Evolutionary conservation across 768 basidiomycete genomes (phyloP).

Genomic region (Hebeloma cylindrosporum): DNA sequence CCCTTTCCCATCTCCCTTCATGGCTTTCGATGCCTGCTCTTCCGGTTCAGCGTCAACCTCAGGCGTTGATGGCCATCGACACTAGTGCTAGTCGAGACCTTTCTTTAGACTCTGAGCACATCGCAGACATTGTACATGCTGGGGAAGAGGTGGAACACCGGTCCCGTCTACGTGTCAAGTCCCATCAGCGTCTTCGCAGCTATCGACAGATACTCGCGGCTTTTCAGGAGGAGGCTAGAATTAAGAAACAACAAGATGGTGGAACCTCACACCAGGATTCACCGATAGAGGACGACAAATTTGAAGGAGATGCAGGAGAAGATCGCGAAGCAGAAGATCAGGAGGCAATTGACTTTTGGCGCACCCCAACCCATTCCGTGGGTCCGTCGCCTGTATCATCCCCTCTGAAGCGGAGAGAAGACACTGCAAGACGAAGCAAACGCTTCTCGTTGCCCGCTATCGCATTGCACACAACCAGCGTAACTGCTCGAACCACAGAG

Average conservation of each 20-base stretch:
- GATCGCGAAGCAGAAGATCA: conserved; percentile 20
- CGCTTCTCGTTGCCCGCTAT: conserved; percentile 79
- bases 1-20: conserved; percentile 51
- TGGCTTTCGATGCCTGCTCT: conserved; percentile 60
- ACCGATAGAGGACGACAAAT: not conserved
- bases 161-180: conserved; percentile 31
- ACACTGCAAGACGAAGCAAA: conserved; percentile 62
- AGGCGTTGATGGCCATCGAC: conserved; percentile 51
- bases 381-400: conserved; percentile 28
- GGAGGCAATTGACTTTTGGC: conserved; percentile 14
- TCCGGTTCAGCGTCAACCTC: conserved; percentile 36
- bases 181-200: conserved; percentile 55
- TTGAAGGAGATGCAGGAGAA: conserved; percentile 6
- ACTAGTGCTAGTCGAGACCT: conserved; percentile 27
- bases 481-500: conserved; percentile 55
- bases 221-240: conserved; percentile 42
- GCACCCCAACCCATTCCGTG: conserved; percentile 17
- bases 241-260: conserved; percentile 7
- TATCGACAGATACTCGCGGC: conserved; percentile 69
- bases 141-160: conserved; percentile 22
- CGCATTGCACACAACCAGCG: conserved; percentile 69
- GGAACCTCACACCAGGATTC: not conserved
- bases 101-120: conserved; percentile 9
- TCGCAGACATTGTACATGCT: conserved; percentile 1
- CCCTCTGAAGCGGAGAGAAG: conserved; percentile 42